Base-by-base conservation (phyloP, 805 yeast species). In the Dipodascus albidus region DNA sequence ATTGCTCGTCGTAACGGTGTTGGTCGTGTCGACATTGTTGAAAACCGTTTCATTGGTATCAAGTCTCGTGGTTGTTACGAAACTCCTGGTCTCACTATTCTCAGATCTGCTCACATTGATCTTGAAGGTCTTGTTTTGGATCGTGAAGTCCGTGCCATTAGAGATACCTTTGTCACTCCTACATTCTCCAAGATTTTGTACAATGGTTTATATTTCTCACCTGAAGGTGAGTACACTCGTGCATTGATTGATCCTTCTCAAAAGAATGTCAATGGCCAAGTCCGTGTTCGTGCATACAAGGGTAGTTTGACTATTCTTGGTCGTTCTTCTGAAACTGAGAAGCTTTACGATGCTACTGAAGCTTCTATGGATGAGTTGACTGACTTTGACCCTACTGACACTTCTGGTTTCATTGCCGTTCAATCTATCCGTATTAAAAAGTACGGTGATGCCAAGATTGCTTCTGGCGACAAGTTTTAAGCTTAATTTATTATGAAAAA, bases 61-160 rank as follows among this genome's bases (percentile, higher is more conserved):
- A 93, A 93, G 74, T 90, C 98, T 59, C 88, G 99, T 79, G 99
- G 99, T 56, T 93, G 99, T 78, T 93, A 93, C 77, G 99, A 93
- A 76, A 95, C 98, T 59, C 99, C 99, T 62, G 99, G 98, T 71
- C 81, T 93, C 65, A 91, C 99, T 57, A 70, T 93, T 58, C 83
- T 93, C 73, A 88, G 99, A 81, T 72, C 81, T 54, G 87, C 98
- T 50, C 99, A 93, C 73, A 81, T 93, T 69, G 99, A 93, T 71
- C 76, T 93, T 64, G 99, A 93, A 77, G 99, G 99, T 65, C 82
- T 93, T 65, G 91, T 96, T 47, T 75, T 93, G 65, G 99, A 93
- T 74, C 85, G 97, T 73, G 99, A 93, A 75, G 98, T 93, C 59
- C 85, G 99, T 72, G 89, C 93, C 57, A 77, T 93, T 70, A 88